A percentile compares a stretch with the other conserved stretches of the same genome.
Evolutionary conservation across 805 yeast species (phyloP).

Genomic region (Ogataea salicorniae): DNA sequence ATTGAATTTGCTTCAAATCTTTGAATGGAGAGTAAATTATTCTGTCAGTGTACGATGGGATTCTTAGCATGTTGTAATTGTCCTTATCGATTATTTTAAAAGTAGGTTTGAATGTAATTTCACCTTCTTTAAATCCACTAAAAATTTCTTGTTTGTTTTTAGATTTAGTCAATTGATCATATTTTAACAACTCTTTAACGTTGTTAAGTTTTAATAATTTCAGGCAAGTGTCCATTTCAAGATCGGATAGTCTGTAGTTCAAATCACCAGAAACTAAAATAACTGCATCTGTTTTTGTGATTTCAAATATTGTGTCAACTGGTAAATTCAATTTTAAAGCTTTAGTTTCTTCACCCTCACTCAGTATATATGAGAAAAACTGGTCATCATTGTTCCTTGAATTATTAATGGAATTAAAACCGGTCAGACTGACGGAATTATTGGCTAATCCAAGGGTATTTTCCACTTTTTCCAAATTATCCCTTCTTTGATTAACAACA

Average conservation of each 20-base stretch:
- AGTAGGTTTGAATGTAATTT: slow-evolving; percentile 48
- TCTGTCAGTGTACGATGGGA: slow-evolving; percentile 59
- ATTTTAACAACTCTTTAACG: slow-evolving; percentile 31
- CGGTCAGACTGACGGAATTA: slow-evolving; percentile 13
- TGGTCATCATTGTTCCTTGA: background rate
- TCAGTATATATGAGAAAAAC: slow-evolving; percentile 7
- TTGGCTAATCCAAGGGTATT: slow-evolving; percentile 7
- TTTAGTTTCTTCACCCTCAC: slow-evolving; percentile 14
- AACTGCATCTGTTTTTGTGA: slow-evolving; percentile 16
- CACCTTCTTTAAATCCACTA: slow-evolving; percentile 42
- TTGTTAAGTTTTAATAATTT: slow-evolving; percentile 22
- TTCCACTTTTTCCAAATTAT: slow-evolving; percentile 15
- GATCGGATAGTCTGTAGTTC: slow-evolving; percentile 40
- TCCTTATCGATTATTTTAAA: slow-evolving; percentile 36
- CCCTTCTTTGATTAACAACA: slow-evolving; percentile 10
- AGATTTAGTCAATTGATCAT: slow-evolving; percentile 40
- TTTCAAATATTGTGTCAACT: slow-evolving; percentile 9
- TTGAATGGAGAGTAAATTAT: slow-evolving; percentile 35
- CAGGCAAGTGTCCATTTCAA: slow-evolving; percentile 11
- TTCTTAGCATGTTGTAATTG: slow-evolving; percentile 32
- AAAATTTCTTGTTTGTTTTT: slow-evolving; percentile 33
- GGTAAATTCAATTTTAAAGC: slow-evolving; percentile 1
- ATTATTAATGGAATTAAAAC: background rate
- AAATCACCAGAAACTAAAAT: slow-evolving; percentile 48
- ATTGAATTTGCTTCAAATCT: slow-evolving; percentile 10